Evolutionary conservation across 495 filamentous ascomycete genomes (phyloP).

Genomic region (Cenococcum geophilum): DNA sequence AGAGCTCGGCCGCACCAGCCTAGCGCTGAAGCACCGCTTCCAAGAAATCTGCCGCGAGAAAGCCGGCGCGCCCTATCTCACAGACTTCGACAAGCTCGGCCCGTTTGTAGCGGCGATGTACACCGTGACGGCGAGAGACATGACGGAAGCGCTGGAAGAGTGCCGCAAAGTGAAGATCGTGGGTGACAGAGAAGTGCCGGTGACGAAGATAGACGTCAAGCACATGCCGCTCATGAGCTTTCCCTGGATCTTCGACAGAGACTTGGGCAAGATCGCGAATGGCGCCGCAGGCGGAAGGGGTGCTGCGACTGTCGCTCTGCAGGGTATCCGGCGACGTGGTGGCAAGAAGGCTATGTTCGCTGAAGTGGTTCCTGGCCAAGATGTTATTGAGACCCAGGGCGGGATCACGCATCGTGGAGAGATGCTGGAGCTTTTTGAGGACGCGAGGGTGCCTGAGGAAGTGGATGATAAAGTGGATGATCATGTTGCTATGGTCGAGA

Average conservation of each 20-base stretch:
- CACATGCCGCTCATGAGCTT: conserved; percentile 82
- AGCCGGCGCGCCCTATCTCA: conserved; percentile 47
- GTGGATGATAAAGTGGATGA: not conserved
- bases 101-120: conserved; percentile 87
- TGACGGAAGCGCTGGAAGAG: conserved; percentile 48
- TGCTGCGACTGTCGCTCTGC: not conserved
- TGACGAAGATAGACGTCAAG: conserved; percentile 36
- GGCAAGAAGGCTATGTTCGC: conserved; percentile 3
- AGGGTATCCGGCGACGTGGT: conserved; percentile 2
- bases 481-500: conserved; percentile 5
- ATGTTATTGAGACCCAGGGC: conserved; percentile 23
- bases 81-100: conserved; percentile 51
- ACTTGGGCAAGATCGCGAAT: conserved; percentile 66
- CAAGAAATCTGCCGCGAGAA: conserved; percentile 55
- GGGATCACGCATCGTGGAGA: conserved; percentile 39
- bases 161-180: conserved; percentile 37
- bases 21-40: conserved; percentile 59
- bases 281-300: not conserved
- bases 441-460: not conserved
- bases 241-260: conserved; percentile 76
- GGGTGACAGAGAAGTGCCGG: conserved; percentile 36
- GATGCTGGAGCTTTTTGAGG: conserved; percentile 37
- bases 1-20: conserved; percentile 61
- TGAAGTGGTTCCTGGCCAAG: not conserved
- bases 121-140: conserved; percentile 65